phyloP scores from a whole-genome alignment of 2,329 filamentous ascomycete genomes.

The Ophiostoma quercus region DNA sequence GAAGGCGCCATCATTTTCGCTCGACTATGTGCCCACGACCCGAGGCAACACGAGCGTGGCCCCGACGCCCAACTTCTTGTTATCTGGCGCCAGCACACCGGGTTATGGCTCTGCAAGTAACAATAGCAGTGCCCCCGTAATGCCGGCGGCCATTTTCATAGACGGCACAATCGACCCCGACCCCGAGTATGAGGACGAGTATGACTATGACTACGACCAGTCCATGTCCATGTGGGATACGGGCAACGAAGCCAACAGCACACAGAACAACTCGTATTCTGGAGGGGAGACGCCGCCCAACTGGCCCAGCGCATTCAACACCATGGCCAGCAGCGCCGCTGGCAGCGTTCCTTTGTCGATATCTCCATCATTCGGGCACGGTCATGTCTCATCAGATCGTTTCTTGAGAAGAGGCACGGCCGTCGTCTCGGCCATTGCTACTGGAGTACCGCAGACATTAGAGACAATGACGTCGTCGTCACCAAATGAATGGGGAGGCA shows the following conservation, averaged over 20 bases:
- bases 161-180: conserved; percentile 27
- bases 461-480: conserved; percentile 40
- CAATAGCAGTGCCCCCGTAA: conserved; percentile 14
- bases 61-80: conserved; percentile 13
- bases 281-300: conserved; percentile 58
- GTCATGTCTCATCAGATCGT: conserved; percentile 39
- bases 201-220: conserved; percentile 46
- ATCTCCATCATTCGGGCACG: conserved; percentile 45
- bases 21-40: conserved; percentile 59
- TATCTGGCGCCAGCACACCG: conserved; percentile 37
- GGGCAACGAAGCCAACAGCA: conserved; percentile 4
- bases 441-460: conserved; percentile 48
- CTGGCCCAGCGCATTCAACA: conserved; percentile 30
- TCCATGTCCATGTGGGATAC: conserved; percentile 48
- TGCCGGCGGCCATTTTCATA: conserved; percentile 23
- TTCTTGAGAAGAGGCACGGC: conserved; percentile 50
- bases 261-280: conserved; percentile 48
- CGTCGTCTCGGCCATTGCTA: conserved; percentile 51
- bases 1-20: conserved; percentile 61
- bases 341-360: conserved; percentile 29
- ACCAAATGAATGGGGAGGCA: conserved; percentile 34
- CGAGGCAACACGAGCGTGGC: conserved; percentile 14
- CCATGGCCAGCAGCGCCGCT: not conserved
- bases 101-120: conserved; percentile 24
- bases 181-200: conserved; percentile 40